Evolutionary conservation across 1,284 basidiomycete species (phyloP), one percentile per base, ranked within the genome.

Genomic region (Microbotryomycetes sp.): DNA sequence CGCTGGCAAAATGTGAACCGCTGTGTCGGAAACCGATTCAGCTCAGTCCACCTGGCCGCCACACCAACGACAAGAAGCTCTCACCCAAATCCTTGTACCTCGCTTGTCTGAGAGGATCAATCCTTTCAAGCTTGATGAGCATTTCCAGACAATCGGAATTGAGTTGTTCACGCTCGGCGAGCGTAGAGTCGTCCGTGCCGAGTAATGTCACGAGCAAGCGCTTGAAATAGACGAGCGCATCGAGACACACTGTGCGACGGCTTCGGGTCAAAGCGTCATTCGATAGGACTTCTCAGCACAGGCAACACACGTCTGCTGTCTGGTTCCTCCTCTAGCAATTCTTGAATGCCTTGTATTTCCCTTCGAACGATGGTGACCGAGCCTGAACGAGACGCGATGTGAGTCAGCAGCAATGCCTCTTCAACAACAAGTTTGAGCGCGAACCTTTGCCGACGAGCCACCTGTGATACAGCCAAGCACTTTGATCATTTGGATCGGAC

Each of bases 381-480:
- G 4, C 83, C 88, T 86, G 66, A 64, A 41, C 27, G 21, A 31
- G 35, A 23, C 30, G 30, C 56, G 13, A 35, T n/a, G 9, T 15
- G 2, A 1, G 23, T 1, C 13, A 18, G n/a, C 9, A 7, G 46
- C 50, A 23, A 27, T 52, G 3, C 4, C 18, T 27, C 50, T 15
- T 52, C 50, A 3, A n/a, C 23, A 7, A 13, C 24, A 24, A 27
- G 30, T 13, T 18, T 11, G n/a, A 23, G 15, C 3, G 11, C 53
- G 24, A 24, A 67, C 66, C 64, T 23, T 56, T 55, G 7, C 66
- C 64, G 53, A 97, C 81, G 0, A 99, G 81, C 93, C 94, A 98
- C 18, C 91, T 83, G 73, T 98, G 96, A 75, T 98, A 98, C 58
- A 97, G 84, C 96, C 96, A 99, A 0, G 91, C 91, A 63, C 89